Conservation (phyloP, 306 rosid genomes). For the Cucumis hystrix region DNA sequence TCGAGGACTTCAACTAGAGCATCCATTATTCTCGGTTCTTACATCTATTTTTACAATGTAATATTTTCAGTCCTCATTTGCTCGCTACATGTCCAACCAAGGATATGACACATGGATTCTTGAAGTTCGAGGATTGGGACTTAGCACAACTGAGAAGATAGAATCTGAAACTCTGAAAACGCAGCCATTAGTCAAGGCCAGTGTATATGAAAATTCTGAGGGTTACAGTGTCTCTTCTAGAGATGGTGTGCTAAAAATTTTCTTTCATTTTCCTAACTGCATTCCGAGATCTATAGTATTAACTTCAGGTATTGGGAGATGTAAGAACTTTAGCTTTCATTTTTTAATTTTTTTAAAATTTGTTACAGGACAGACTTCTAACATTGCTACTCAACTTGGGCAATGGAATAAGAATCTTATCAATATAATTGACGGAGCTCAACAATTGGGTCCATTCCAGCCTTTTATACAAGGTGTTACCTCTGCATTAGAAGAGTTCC, state of each 20-base stretch:
- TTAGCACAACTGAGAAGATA: constrained; percentile 29
- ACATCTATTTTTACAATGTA: constrained; percentile 8
- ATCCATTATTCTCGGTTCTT: not conserved
- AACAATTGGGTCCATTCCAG: constrained; percentile 23
- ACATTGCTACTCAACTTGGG: constrained; percentile 20
- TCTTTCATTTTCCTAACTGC: not conserved
- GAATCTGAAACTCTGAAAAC: not conserved
- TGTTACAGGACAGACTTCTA: constrained; percentile 17
- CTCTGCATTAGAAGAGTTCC: constrained; percentile 36
- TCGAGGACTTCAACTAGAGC: not conserved
- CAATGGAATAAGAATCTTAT: constrained; percentile 26
- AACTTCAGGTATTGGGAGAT: not conserved
- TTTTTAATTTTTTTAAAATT: not conserved
- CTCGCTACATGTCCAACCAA: constrained; percentile 61
- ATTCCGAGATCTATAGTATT: not conserved
- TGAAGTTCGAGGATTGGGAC: constrained; percentile 80
- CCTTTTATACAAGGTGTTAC: constrained; percentile 35
- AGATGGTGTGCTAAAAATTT: constrained; percentile 22
- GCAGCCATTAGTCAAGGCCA: not conserved
- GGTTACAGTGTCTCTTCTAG: constrained; percentile 17
- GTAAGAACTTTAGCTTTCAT: not conserved
- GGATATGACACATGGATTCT: constrained; percentile 94
- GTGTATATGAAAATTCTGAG: constrained; percentile 13
- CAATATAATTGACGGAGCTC: constrained; percentile 27
- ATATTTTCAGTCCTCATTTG: constrained; percentile 64